phyloP scores from a whole-genome alignment of 768 basidiomycete species.

The Fomitopsis pulvina region DNA sequence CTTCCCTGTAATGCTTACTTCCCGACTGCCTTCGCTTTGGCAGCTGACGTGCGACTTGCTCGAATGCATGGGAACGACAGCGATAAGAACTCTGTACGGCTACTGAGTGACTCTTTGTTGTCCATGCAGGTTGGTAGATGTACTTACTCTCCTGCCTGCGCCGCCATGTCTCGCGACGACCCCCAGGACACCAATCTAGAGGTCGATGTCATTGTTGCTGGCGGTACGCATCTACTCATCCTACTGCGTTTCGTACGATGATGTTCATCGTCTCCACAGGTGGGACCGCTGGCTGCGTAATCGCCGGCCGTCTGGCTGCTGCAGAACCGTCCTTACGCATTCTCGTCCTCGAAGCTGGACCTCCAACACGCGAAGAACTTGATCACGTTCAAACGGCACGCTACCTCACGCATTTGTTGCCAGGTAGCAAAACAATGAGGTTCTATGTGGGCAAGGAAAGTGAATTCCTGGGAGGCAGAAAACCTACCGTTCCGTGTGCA shows the following conservation, averaged over 20 bases:
- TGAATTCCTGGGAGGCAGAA: conserved; percentile 39
- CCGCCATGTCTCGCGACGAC: not conserved
- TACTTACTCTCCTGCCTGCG: no score
- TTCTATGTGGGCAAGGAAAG: conserved; percentile 34
- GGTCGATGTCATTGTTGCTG: conserved; percentile 48
- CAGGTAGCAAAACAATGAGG: conserved; percentile 36
- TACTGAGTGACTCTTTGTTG: not conserved
- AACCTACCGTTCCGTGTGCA: conserved; percentile 36
- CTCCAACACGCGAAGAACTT: conserved; percentile 38
- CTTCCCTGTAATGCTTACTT: not conserved
- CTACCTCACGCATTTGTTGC: conserved; percentile 35
- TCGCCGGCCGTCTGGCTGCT: conserved; percentile 46
- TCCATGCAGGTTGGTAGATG: not conserved
- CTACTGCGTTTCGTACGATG: not conserved
- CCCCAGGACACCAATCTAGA: not conserved
- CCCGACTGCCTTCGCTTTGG: not conserved
- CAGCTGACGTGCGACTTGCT: not conserved
- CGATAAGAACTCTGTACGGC: not conserved
- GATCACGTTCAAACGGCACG: conserved; percentile 49
- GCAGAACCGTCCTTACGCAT: conserved; percentile 51
- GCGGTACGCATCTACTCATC: conserved; percentile 31
- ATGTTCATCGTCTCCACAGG: conserved; percentile 2
- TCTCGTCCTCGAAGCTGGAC: conserved; percentile 55
- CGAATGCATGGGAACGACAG: not conserved
- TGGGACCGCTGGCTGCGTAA: conserved; percentile 47